Conservation (phyloP, 2,329 filamentous ascomycete species). For the Raffaelea ambrosiae region DNA sequence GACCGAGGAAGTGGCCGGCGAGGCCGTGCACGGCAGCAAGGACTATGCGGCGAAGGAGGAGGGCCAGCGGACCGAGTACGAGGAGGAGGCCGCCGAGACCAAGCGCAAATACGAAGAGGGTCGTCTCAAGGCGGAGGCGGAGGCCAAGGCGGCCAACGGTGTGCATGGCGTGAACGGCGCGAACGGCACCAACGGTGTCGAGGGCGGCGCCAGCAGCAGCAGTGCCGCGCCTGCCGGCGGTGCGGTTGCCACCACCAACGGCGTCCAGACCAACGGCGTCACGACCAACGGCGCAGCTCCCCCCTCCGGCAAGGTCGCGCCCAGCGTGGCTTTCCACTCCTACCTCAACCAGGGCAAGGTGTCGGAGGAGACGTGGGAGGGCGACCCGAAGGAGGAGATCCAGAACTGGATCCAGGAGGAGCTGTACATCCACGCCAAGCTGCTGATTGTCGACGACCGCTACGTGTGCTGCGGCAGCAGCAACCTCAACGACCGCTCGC, state of each 20-base stretch:
- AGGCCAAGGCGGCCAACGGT: background rate
- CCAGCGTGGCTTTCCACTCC: conserved; percentile 65
- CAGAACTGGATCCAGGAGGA: conserved; percentile 92
- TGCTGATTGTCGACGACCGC: conserved; percentile 81
- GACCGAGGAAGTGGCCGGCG: conserved; percentile 79
- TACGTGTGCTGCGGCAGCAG: conserved; percentile 78
- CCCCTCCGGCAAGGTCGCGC: conserved; percentile 17
- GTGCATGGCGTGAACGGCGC: background rate
- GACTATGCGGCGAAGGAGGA: conserved; percentile 22
- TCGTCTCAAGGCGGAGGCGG: background rate
- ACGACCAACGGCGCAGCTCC: background rate
- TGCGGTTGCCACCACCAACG: background rate
- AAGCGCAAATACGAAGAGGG: conserved; percentile 43
- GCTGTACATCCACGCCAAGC: conserved; percentile 88
- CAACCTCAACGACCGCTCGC: conserved; percentile 87
- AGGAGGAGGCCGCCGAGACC: conserved; percentile 31
- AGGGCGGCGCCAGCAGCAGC: too few relatives aligned
- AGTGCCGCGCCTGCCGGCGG: too few relatives aligned
- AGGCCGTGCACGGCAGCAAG: conserved; percentile 55
- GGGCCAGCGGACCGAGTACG: conserved; percentile 28
- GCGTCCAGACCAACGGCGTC: background rate
- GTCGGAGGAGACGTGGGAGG: conserved; percentile 68
- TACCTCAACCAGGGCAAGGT: conserved; percentile 60
- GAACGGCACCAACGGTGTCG: background rate
- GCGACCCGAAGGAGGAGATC: conserved; percentile 65